These are phyloP conservation scores for Leersia perrieri DNA, from an alignment of 176 grass and related monocot species.

Conservation along the genomic window DNA sequence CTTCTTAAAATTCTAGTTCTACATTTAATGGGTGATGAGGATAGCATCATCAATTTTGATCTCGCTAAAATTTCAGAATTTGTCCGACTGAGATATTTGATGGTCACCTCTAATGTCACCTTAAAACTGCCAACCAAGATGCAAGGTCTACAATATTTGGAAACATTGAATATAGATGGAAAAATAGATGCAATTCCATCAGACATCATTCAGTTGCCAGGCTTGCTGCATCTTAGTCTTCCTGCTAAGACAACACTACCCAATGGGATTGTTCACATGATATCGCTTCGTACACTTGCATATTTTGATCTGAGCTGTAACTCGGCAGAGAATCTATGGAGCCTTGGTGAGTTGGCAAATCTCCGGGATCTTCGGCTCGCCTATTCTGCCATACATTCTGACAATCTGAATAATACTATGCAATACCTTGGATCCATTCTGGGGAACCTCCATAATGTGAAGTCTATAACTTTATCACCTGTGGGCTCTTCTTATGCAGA, in stretches of 20 bases:
- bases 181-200: neutral
- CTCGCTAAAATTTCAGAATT: neutral
- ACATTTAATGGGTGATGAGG: neutral
- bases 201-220: neutral
- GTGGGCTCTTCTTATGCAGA: neutral
- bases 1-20: conserved; percentile 30
- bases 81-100: conserved; percentile 27
- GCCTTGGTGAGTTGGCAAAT: neutral
- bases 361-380: neutral
- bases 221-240: neutral
- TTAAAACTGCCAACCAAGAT: neutral
- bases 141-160: neutral
- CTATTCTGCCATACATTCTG: neutral
- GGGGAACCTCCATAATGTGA: neutral
- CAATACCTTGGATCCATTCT: neutral
- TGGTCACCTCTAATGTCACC: neutral
- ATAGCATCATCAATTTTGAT: neutral
- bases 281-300: conserved; percentile 2
- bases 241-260: conserved; percentile 1
- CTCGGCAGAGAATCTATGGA: neutral
- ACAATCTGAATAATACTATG: neutral
- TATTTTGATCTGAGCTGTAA: conserved; percentile 14
- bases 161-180: conserved; percentile 19
- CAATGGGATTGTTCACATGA: conserved; percentile 6
- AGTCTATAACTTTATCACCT: neutral